A percentile compares a stretch with the other conserved stretches of the same genome.
Evolutionary conservation across 1,284 basidiomycete species (phyloP).

Genomic region (Moesziomyces aphidis): DNA sequence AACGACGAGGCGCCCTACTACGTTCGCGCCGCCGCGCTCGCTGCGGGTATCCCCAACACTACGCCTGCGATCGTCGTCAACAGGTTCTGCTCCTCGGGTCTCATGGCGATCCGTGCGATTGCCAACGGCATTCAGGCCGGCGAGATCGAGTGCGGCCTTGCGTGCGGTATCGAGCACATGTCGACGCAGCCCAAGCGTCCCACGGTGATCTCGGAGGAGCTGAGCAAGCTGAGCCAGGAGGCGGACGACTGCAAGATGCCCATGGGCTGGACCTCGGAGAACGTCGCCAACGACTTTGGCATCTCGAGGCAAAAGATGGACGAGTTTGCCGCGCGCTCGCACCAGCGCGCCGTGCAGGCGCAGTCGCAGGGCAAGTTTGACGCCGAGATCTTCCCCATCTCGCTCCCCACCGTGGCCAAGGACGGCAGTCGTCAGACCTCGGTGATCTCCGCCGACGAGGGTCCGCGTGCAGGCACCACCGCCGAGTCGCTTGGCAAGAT

Average conservation of each 20-base stretch:
- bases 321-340: constrained; percentile 82
- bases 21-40: constrained; percentile 75
- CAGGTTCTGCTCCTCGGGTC: constrained; percentile 75
- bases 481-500: constrained; percentile 78
- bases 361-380: constrained; percentile 77
- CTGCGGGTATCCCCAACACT: constrained; percentile 82
- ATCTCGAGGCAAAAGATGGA: constrained; percentile 87
- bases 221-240: constrained; percentile 45
- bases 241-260: constrained; percentile 71
- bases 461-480: constrained; percentile 82
- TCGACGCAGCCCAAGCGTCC: constrained; percentile 45
- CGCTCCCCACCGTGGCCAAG: constrained; percentile 70
- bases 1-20: constrained; percentile 55
- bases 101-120: constrained; percentile 84
- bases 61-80: constrained; percentile 76
- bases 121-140: constrained; percentile 83
- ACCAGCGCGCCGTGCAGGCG: constrained; percentile 78
- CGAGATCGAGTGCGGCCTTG: constrained; percentile 86
- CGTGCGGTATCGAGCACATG: constrained; percentile 87
- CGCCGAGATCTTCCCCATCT: constrained; percentile 80
- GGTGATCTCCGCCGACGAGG: constrained; percentile 80
- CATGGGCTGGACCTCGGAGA: constrained; percentile 91
- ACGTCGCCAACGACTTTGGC: constrained; percentile 76
- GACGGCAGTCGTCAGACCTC: constrained; percentile 74
- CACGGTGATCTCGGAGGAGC: constrained; percentile 47